Percentiles rank a stretch among this genome's conserved stretches.
These are phyloP conservation scores for Metschnikowia arizonensis DNA, from an alignment of 805 yeast species.

Conservation along the genomic window DNA sequence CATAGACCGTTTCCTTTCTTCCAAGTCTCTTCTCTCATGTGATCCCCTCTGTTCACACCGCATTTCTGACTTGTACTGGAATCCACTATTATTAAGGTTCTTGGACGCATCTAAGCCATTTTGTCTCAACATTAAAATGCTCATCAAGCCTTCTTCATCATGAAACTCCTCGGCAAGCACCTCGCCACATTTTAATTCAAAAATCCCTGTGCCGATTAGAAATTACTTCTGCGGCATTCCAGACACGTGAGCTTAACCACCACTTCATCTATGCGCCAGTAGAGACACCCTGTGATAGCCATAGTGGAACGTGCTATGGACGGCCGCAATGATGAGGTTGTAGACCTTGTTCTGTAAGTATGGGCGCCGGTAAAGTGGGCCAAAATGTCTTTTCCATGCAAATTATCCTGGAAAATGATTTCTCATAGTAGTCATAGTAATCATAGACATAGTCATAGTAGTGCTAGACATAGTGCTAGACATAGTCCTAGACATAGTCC, in stretches of 20 bases:
- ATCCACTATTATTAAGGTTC: constrained; percentile 37
- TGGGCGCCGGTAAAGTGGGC: constrained; percentile 16
- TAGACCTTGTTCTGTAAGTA: constrained; percentile 46
- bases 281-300: constrained; percentile 46
- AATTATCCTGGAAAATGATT: constrained; percentile 9
- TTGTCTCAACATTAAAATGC: constrained; percentile 32
- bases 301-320: constrained; percentile 21
- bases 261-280: constrained; percentile 66
- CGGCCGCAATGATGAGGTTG: constrained; percentile 53
- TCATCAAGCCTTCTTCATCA: constrained; percentile 46
- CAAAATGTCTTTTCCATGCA: not conserved
- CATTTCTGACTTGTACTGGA: constrained; percentile 20
- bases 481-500: no score
- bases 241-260: constrained; percentile 66
- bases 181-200: constrained; percentile 63
- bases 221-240: constrained; percentile 62
- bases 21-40: not conserved
- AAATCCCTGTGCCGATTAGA: constrained; percentile 77
- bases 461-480: no score
- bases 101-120: constrained; percentile 41
- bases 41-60: not conserved
- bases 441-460: no score
- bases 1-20: no score
- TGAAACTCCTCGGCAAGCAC: constrained; percentile 53
- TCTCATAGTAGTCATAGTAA: no score